Conservation (phyloP, 2,329 filamentous ascomycete species). For the Ophiostoma quercus region DNA sequence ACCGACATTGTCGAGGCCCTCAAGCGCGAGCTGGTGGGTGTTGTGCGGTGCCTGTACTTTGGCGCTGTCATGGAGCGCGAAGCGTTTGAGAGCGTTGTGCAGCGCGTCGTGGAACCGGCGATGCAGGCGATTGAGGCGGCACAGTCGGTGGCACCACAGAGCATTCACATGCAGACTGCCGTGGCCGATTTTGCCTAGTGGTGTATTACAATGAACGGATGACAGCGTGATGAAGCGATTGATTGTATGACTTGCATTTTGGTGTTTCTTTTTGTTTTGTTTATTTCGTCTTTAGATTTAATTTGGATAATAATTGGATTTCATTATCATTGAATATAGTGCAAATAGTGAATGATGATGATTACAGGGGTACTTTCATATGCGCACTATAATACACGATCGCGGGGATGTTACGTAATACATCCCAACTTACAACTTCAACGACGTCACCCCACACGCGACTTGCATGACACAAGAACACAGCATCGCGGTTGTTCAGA, state of each 20-base stretch:
- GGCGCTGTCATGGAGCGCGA: conserved; percentile 45
- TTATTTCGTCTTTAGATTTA: not conserved
- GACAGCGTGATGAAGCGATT: conserved; percentile 3
- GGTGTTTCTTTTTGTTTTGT: not conserved
- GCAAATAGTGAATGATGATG: not conserved
- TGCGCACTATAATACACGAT: not conserved
- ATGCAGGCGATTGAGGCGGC: conserved; percentile 9
- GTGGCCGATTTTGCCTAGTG: not conserved
- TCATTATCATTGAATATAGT: not conserved
- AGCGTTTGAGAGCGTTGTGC: conserved; percentile 45
- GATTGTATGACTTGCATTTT: not conserved
- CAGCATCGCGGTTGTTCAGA: not conserved
- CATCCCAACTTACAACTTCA: not conserved
- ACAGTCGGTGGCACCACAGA: not conserved
- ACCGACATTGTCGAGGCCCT: conserved; percentile 36
- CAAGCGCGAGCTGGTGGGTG: conserved; percentile 39
- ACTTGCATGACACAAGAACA: not conserved
- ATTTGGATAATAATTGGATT: not conserved
- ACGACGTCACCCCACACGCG: conserved; percentile 12
- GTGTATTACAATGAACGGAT: not conserved
- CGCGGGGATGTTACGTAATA: conserved; percentile 9
- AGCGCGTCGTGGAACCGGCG: conserved; percentile 37
- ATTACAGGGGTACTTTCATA: not conserved
- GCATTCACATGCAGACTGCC: not conserved
- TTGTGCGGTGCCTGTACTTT: conserved; percentile 45